Evolutionary conservation across 2,329 filamentous ascomycete genomes (phyloP), one percentile per base, ranked within the genome.

Genomic region (Fusarium circinatum): DNA sequence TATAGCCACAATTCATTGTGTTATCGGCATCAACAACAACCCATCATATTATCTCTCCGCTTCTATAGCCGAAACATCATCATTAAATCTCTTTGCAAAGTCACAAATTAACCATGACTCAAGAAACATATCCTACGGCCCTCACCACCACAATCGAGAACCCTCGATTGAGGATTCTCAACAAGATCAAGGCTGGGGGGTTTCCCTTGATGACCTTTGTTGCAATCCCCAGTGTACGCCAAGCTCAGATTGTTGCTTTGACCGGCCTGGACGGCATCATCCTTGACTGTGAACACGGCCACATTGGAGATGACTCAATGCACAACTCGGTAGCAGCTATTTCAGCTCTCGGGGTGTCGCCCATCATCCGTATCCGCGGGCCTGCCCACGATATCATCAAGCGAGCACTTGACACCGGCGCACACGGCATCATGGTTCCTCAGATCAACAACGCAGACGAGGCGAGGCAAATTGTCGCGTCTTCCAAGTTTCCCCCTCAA

Each of bases 261-360:
- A 86, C 86, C 5, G 86, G 85, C 13, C 76, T 88, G 15, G 86
- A 87, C 62, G 85, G 84, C 59, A 83, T 88, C 51, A 84, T 86
- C 55, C 81, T 86, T 56, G 86, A 85, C 67, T 84, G 84, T 57
- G 83, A 68, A 8, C 65, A 68, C 22, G 65, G 65, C 14, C 65
- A 68, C 41, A 68, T 68, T 26, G 62, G 62, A 8, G 65, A 68
- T 51, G 62, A 68, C 48, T 60, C 62, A 0, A 68, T 68, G 65
- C 62, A 68, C 62, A 66, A 66, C 18, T 66, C 62, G 2, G 55
- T 66, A 2, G 55, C 62, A 6, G 65, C 65, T 3, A 68, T 68
- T 39, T 68, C 65, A 56, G 55, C 64, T 6, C 59, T 64, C 8
- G 64, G 64, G 3, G 64, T 67, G 3, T 67, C 65, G 3, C 65